phyloP scores from a whole-genome alignment of 495 filamentous ascomycete species.

The Pyrenula massariospora region DNA sequence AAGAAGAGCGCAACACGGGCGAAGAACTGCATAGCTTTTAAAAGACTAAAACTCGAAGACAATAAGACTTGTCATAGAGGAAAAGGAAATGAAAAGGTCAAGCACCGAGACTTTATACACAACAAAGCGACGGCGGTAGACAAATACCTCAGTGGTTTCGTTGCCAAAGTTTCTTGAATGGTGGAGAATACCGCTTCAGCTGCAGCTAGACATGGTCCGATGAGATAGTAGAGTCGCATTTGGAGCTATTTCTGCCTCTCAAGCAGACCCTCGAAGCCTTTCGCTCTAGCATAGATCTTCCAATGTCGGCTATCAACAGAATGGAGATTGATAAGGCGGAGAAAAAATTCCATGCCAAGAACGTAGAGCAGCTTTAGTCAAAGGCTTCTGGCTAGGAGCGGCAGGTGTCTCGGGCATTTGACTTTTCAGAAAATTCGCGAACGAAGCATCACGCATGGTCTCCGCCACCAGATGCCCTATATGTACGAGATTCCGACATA shows the following conservation, averaged over 20 bases:
- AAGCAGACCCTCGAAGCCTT: no score
- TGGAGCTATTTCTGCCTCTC: no score
- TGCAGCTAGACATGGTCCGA: no score
- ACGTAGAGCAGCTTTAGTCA: background rate
- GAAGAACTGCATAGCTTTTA: constrained; percentile 15
- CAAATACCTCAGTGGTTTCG: no score
- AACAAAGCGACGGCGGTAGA: background rate
- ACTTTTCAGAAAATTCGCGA: background rate
- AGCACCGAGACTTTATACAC: background rate
- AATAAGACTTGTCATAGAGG: no score
- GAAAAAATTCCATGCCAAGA: background rate
- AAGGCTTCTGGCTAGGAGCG: background rate
- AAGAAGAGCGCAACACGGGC: constrained; percentile 16
- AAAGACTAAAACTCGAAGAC: no score
- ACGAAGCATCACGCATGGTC: background rate
- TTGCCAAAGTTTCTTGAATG: no score
- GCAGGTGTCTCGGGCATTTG: background rate
- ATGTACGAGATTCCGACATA: background rate
- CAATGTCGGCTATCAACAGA: no score
- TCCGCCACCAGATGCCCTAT: background rate
- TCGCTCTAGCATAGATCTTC: no score
- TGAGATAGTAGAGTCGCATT: background rate
- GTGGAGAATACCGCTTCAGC: no score
- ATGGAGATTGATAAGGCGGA: background rate
- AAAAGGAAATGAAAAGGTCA: background rate